Percentiles rank a stretch among this genome's conserved stretches.
phyloP scores from a whole-genome alignment of 352 stramenopile species.

The Sclerospora graminicola region DNA sequence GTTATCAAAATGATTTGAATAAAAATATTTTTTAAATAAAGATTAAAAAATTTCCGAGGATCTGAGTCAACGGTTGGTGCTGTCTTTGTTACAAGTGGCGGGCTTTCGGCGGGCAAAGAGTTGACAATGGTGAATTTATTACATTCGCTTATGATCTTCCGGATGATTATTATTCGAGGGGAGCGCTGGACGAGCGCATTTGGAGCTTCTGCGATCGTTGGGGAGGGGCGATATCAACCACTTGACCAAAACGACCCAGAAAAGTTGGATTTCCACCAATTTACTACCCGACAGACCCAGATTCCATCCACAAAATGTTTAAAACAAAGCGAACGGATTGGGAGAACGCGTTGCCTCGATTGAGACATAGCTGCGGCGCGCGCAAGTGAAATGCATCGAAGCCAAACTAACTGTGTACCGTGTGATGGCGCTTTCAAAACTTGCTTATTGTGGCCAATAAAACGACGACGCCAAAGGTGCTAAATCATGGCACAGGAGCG shows the following conservation, averaged over 20 bases:
- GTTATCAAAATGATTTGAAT: no score
- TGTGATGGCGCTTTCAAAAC: background rate
- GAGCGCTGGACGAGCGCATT: constrained; percentile 83
- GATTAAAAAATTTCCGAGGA: constrained; percentile 29
- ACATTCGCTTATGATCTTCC: constrained; percentile 83
- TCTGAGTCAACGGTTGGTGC: constrained; percentile 77
- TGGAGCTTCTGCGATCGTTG: constrained; percentile 70
- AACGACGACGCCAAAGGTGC: no score
- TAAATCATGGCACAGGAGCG: no score
- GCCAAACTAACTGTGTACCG: constrained; percentile 11
- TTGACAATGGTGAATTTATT: constrained; percentile 81
- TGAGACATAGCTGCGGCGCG: constrained; percentile 20
- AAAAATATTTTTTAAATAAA: no score
- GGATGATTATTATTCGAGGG: constrained; percentile 35
- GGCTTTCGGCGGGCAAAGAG: constrained; percentile 74
- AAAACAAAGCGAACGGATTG: constrained; percentile 71
- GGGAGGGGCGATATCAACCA: constrained; percentile 56
- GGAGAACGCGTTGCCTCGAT: constrained; percentile 55
- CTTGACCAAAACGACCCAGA: constrained; percentile 2
- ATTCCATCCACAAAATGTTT: constrained; percentile 64
- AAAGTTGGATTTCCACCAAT: constrained; percentile 27
- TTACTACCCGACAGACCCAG: constrained; percentile 47
- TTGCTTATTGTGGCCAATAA: background rate
- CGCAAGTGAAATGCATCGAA: constrained; percentile 6
- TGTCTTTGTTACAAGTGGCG: constrained; percentile 77